These are phyloP conservation scores for Cladophialophora carrionii DNA, from an alignment of 2,329 filamentous ascomycete genomes.

Conservation along the genomic window DNA sequence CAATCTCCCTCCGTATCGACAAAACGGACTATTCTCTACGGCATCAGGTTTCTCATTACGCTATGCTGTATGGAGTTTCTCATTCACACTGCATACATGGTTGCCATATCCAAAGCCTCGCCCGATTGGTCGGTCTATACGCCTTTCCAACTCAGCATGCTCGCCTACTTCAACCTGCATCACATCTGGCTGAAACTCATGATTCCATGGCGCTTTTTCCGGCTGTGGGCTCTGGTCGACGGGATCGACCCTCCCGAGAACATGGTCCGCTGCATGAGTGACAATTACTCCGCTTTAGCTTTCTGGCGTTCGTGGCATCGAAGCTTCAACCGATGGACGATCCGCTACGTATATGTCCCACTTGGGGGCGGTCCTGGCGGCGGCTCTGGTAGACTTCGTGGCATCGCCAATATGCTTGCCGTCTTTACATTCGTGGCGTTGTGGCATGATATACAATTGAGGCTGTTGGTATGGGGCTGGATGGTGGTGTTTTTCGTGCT, in stretches of 20 bases:
- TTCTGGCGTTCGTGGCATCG: conserved; percentile 99
- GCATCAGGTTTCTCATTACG: conserved; percentile 75
- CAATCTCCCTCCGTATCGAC: conserved; percentile 70
- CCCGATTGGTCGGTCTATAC: conserved; percentile 84
- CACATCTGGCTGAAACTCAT: conserved; percentile 98
- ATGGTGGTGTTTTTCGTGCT: conserved; percentile 91
- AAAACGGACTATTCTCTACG: conserved; percentile 77
- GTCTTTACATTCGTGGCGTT: conserved; percentile 97
- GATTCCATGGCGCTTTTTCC: conserved; percentile 96
- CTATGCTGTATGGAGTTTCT: conserved; percentile 89
- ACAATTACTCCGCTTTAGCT: conserved; percentile 86
- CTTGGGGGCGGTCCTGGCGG: conserved; percentile 62
- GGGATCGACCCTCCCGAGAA: conserved; percentile 95
- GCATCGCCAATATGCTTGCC: conserved; percentile 73
- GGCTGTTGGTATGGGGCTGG: conserved; percentile 95
- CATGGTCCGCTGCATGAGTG: conserved; percentile 93
- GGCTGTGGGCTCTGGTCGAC: conserved; percentile 90
- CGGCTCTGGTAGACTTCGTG: conserved; percentile 54
- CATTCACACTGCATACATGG: conserved; percentile 88
- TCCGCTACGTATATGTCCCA: conserved; percentile 92
- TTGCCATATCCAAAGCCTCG: conserved; percentile 81
- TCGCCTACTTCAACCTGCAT: conserved; percentile 95
- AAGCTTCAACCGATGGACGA: conserved; percentile 90
- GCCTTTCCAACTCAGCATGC: conserved; percentile 81
- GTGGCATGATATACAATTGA: conserved; percentile 95